Evolutionary conservation across 176 grass and related monocot species (phyloP).

Genomic region (Raddia guianensis): DNA sequence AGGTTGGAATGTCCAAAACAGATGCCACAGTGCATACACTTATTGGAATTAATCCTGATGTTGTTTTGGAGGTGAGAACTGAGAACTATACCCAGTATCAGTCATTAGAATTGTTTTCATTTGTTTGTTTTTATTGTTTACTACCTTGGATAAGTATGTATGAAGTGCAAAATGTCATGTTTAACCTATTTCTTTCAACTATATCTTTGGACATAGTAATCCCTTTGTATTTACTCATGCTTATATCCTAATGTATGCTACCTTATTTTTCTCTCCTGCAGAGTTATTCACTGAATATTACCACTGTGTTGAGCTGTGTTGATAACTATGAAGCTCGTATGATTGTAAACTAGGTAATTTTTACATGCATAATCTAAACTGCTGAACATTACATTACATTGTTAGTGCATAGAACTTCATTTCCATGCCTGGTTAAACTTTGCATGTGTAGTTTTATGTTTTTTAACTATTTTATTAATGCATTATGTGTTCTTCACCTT

Average conservation of each 20-base stretch:
- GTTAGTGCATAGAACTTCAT: slow-evolving; percentile 25
- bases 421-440: slow-evolving; percentile 3
- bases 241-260: not conserved
- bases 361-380: not conserved
- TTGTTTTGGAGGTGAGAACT: slow-evolving; percentile 82
- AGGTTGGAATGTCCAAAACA: slow-evolving; percentile 99
- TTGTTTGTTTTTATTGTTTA: not conserved
- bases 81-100: slow-evolving; percentile 27
- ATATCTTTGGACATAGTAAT: slow-evolving; percentile 24
- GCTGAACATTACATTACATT: slow-evolving; percentile 1
- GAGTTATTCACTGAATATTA: slow-evolving; percentile 98
- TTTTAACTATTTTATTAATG: not conserved
- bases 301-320: slow-evolving; percentile 93
- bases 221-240: slow-evolving; percentile 4
- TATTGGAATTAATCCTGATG: slow-evolving; percentile 94
- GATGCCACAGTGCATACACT: slow-evolving; percentile 94
- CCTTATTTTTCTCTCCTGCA: slow-evolving; percentile 36
- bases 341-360: slow-evolving; percentile 89
- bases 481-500: slow-evolving; percentile 26
- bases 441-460: not conserved
- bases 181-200: not conserved
- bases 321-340: slow-evolving; percentile 99
- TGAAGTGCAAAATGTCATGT: not conserved
- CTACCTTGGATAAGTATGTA: not conserved
- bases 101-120: not conserved